A percentile compares a stretch with the other conserved stretches of the same genome.
phyloP scores from a whole-genome alignment of 192 early-diverging fungal species.

The Rhizophagus sp. region DNA sequence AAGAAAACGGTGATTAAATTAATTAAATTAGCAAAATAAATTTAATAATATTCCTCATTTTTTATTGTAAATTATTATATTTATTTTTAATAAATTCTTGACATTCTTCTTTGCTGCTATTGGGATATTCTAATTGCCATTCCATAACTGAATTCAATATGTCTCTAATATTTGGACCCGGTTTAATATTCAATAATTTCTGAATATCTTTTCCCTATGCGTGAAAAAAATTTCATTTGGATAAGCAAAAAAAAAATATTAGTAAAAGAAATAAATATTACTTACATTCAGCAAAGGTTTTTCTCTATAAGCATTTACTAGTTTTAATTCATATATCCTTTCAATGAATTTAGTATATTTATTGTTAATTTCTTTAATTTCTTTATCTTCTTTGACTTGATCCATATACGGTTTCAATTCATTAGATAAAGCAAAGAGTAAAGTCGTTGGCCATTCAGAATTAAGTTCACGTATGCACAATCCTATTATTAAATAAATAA shows the following conservation, averaged over 20 bases:
- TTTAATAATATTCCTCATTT: too few species aligned
- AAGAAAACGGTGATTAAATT: background rate
- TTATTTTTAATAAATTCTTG: constrained; percentile 47
- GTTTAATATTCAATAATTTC: constrained; percentile 63
- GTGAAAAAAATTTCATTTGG: background rate
- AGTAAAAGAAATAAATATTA: background rate
- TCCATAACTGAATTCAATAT: constrained; percentile 71
- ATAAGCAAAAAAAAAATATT: too few species aligned
- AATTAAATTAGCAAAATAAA: background rate
- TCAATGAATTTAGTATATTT: constrained; percentile 38
- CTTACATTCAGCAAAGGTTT: constrained; percentile 51
- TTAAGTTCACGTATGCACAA: constrained; percentile 63
- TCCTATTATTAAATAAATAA: constrained; percentile 42
- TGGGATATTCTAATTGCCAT: constrained; percentile 81
- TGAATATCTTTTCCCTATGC: constrained; percentile 69
- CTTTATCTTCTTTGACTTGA: constrained; percentile 6
- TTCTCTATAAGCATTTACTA: constrained; percentile 35
- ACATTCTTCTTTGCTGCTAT: constrained; percentile 62
- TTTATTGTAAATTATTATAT: background rate
- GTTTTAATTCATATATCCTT: constrained; percentile 17
- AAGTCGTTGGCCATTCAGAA: constrained; percentile 52
- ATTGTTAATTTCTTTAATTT: constrained; percentile 8
- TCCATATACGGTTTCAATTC: constrained; percentile 40
- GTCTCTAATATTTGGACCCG: constrained; percentile 67
- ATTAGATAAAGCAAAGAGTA: constrained; percentile 51